Base-by-base conservation (phyloP, 2,329 filamentous ascomycete species). In the Sporothrix globosa region DNA sequence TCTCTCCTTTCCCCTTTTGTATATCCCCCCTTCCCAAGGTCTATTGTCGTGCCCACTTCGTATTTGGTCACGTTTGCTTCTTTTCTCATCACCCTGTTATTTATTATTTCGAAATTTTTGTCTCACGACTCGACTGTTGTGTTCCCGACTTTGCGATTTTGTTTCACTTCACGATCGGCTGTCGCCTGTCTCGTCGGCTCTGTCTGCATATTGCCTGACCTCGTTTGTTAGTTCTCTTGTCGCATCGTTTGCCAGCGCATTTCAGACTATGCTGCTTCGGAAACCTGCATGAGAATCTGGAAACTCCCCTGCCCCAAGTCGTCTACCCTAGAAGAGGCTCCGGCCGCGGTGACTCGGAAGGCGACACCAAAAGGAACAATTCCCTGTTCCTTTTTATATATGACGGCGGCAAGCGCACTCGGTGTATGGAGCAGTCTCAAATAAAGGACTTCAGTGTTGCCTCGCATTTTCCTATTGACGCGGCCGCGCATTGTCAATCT, bases 241-340 rank as follows among this genome's bases (percentile, higher is more conserved):
- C 65, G 21, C 63, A 60, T 48, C 53, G 63, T 46, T 61, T 7
- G 39, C 56, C 69, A 68, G 65, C 66, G 50, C 24, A 13, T 48
- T 56, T 27, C 65, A 63, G 41, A 56, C 48, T 48, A 63, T 30
- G 34, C 30, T 63, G 30, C 34, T 46, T 50, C 53, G 27, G 69
- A 27, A 70, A 44, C 21, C 50, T 52, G 60, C 60, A 67, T 67
- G 44, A 30, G 60, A 58, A 27, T 30, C 54, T 54, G 44, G 21
- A 48, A 46, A 34, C 27, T 39, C 4, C 19, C 34, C 34, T 34
- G 14, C 14, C 21, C 21, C 13, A 30, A n/a, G 19, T n/a, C 48
- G 48, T 10, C 17, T 50, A 44, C 24, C 52, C 56, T n/a, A 41
- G 2, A 44, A 61, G 21, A 65, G 48, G 63, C 44, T 41, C 27